Evolutionary conservation across 2,329 filamentous ascomycete genomes (phyloP), one percentile per base, ranked within the genome.

Genomic region (Fusarium sp.): DNA sequence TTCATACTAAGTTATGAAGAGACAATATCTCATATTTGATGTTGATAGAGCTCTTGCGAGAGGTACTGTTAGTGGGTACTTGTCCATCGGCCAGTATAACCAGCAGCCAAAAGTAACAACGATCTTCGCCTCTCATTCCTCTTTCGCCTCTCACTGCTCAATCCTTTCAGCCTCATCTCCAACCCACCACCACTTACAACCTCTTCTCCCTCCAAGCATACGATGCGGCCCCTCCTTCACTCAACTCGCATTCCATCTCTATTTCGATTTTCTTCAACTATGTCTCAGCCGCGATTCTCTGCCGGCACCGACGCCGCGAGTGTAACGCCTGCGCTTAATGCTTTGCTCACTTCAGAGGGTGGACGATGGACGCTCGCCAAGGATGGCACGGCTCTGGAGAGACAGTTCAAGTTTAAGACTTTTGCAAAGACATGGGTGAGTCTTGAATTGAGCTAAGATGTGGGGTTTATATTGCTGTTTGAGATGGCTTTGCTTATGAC

Each of bases 381-480:
- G 2, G 78, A 81, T 44, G 87, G 86, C 11, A 81, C 83, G 54
- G 88, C 85, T 0, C 69, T 91, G 2, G 86, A 90, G 77, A 81
- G 88, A 52, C 82, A 78, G 55, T 90, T 90, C 75, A 85, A 81
- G 72, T 91, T 91, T 73, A 88, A 88, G 79, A 88, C 82, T 3
- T 91, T 90, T 75, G 82, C 84, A 35, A 90, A 87, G 80, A 87
- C 87, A 9, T 90, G 88, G 88, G 87, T 89, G 68, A 63, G 84
- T 81, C 10, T 35, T 37, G 4, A n/a, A 19, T 20, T 23, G 35
- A 7, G 6, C 17, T 9, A 27, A 3, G 14, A 9, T n/a, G 6
- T 39, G n/a, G 8, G 5, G 17, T 23, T 11, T n/a, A 9, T 30
- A 10, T 17, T 14, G 9, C 32, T 3, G 35, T n/a, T 25, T 7